Evolutionary conservation across 441 rosid species (phyloP).

Genomic region (Biscutella auriculata): DNA sequence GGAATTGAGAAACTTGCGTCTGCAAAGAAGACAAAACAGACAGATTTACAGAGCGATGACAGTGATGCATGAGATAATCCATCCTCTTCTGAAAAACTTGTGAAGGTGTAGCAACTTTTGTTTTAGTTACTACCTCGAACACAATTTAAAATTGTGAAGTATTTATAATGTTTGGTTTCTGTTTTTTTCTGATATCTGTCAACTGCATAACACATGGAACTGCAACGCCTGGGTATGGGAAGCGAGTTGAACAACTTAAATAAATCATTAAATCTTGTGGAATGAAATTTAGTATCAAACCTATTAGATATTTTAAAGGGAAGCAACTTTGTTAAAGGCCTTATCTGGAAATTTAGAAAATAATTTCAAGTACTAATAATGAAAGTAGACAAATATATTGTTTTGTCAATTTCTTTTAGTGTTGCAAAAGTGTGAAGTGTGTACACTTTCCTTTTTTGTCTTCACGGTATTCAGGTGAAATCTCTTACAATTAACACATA

Average conservation of each 20-base stretch:
- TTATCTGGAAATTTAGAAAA: conserved; percentile 42
- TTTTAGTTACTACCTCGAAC: background rate
- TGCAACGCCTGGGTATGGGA: conserved; percentile 53
- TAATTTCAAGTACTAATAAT: conserved; percentile 30
- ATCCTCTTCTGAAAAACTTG: conserved; percentile 40
- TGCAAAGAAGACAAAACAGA: conserved; percentile 45
- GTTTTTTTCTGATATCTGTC: background rate
- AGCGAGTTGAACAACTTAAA: conserved; percentile 71
- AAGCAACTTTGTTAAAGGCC: conserved; percentile 35
- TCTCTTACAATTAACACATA: conserved; percentile 46
- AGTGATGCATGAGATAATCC: conserved; percentile 31
- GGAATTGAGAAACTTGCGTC: conserved; percentile 39
- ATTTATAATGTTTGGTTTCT: background rate
- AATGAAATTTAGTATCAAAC: conserved; percentile 46
- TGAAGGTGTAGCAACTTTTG: conserved; percentile 36
- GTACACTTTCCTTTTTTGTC: background rate
- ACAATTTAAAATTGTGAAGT: background rate
- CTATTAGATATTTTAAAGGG: background rate
- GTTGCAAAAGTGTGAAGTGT: conserved; percentile 1
- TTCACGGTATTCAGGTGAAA: conserved; percentile 34
- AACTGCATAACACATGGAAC: conserved; percentile 60
- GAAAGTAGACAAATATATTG: background rate
- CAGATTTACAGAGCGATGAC: conserved; percentile 27
- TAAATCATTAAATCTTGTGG: conserved; percentile 74
- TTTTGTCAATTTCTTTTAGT: background rate